Conservation (phyloP, 1,284 basidiomycete genomes). For the Moniliophthora roreri region DNA sequence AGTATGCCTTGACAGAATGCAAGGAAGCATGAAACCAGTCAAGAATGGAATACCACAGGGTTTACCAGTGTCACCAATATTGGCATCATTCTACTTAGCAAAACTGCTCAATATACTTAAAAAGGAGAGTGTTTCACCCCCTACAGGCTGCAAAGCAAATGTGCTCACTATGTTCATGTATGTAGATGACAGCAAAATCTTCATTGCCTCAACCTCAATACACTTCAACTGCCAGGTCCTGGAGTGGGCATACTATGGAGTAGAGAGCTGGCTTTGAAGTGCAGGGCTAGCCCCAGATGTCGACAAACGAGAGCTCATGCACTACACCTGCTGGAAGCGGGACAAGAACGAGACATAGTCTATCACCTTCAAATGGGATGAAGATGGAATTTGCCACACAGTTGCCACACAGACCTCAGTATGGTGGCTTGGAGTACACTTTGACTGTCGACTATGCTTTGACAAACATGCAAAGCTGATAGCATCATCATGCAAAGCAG, state of each 20-base stretch:
- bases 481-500: background rate
- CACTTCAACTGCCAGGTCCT: slow-evolving; percentile 18
- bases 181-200: slow-evolving; percentile 20
- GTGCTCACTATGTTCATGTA: slow-evolving; percentile 15
- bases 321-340: background rate
- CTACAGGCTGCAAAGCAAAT: background rate
- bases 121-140: background rate
- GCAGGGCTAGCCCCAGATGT: slow-evolving; percentile 6
- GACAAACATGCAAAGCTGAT: slow-evolving; percentile 6
- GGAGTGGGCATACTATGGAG: slow-evolving; percentile 10
- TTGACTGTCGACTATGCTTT: slow-evolving; percentile 4
- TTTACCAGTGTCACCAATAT: slow-evolving; percentile 24
- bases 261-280: slow-evolving; percentile 1
- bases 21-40: slow-evolving; percentile 19
- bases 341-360: no score
- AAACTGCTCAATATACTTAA: slow-evolving; percentile 20
- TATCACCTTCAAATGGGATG: no score
- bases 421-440: slow-evolving; percentile 6
- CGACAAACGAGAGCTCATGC: slow-evolving; percentile 8
- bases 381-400: no score
- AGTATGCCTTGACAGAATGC: slow-evolving; percentile 23
- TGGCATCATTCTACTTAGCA: slow-evolving; percentile 21
- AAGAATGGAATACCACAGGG: slow-evolving; percentile 26
- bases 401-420: no score
- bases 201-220: slow-evolving; percentile 16